Evolutionary conservation across 805 yeast genomes (phyloP), one percentile per base, ranked within the genome.

Genomic region (Pichia occidentalis): DNA sequence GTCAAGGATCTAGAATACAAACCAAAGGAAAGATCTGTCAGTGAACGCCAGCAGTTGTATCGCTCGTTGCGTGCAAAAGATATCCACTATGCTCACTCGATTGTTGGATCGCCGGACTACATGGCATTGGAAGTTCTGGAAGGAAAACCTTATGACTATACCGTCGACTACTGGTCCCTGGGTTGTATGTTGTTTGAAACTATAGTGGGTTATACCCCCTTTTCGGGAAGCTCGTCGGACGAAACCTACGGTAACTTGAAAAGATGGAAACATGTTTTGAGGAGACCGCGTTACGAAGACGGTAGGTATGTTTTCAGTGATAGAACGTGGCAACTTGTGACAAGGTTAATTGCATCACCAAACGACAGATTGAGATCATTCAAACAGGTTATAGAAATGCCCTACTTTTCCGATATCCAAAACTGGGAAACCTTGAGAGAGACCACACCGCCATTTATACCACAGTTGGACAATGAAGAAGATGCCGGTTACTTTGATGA

Each of bases 401-500:
- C 82, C 8, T 90, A 92, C 62, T 92, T 90, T 52, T 64, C 75
- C 21, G 97, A 90, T 51, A 76, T 86, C 21, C 12, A 21, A 11
- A 80, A 85, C 53, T 90, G 95, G 80, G 75, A 70, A 5, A 63
- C 63, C 9, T 60, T 92, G 48, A 72, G 96, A 53, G 64, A 60
- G 23, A 71, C 77, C 44, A 71, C 80, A 17, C 97, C 99, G 4
- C 99, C 99, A 24, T 92, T 92, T 60, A 84, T 92, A 14, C 99
- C 99, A 3, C 96, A 94, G 52, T 70, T 92, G 47, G 97, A 92
- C 56, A 85, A 87, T 44, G 99, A 92, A 53, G 92, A 87, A 46
- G 99, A 92, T 63, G 97, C 97, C 0, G 99, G 99, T 1, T 92
- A 92, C 63, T 92, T 92, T 57, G 99, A 92, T 63, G 98, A 92